phyloP scores from a whole-genome alignment of 805 yeast species.

The Kregervanrija delftensis region DNA sequence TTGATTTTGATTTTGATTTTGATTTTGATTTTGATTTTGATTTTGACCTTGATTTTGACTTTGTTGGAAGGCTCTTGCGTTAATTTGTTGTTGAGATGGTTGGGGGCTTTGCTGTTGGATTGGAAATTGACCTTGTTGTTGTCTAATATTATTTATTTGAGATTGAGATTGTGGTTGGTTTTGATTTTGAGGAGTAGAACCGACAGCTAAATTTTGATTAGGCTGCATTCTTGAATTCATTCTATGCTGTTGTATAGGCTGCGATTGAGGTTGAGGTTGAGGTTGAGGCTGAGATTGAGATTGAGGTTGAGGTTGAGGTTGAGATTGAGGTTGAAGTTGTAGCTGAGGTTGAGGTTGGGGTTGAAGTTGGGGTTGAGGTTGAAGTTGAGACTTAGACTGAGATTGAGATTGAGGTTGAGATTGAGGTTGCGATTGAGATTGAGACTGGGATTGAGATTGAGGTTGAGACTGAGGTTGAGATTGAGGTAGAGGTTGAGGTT shows the following conservation, averaged over 20 bases:
- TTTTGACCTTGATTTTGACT: conserved; percentile 1
- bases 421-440: conserved; percentile 4
- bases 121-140: conserved; percentile 16
- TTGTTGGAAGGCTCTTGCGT: neutral
- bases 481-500: neutral
- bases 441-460: too few species aligned
- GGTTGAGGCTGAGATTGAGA: conserved; percentile 9
- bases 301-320: conserved; percentile 17
- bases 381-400: conserved; percentile 9
- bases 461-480: too few species aligned
- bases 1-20: conserved; percentile 16
- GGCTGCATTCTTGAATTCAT: too few species aligned
- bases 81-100: conserved; percentile 5
- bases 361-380: conserved; percentile 7
- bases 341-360: conserved; percentile 1
- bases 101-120: conserved; percentile 10
- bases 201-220: conserved; percentile 7
- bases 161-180: conserved; percentile 24
- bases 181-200: conserved; percentile 14
- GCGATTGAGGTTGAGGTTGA: neutral
- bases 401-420: conserved; percentile 1
- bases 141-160: conserved; percentile 21
- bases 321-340: conserved; percentile 1
- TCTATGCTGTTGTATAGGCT: too few species aligned
- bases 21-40: conserved; percentile 13